Base-by-base conservation (phyloP, 306 rosid species). In the Trifolium subterraneum region DNA sequence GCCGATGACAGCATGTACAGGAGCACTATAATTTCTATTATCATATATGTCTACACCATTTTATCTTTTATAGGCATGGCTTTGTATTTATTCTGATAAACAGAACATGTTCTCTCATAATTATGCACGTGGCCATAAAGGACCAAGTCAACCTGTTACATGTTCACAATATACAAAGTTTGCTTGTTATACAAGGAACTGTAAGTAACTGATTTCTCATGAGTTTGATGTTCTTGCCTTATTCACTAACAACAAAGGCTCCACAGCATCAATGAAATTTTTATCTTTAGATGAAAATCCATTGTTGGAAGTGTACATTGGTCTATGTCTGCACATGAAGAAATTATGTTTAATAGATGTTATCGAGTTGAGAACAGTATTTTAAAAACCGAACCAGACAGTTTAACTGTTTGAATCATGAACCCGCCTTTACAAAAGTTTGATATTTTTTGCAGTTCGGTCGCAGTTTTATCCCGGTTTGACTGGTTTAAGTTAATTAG, bases 111-210 rank as follows among this genome's bases (percentile, higher is more conserved):
- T 76, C 98, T 83, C 78, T 93, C 98, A 69, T 91, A 93, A 59
- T 87, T 91, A 74, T 93, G 97, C 47, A 89, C 96, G 62, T 93
- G 98, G 5, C 97, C 97, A 20, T 88, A 87, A 7, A 93, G 84
- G 36, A 22, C 96, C 79, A 91, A 71, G 76, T 93, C 93, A 58
- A 93, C 97, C 98, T 91, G 71, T 78, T 76, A 45, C 72, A 79
- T 42, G 25, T 73, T 84, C 72, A 71, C 18, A 60, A 45, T 19
- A 15, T 27, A 10, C 33, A 22, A n/a, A 44, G 42, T 60, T 39
- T 78, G 72, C 20, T 54, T 51, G 7, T 61, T 19, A 68, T 23
- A 44, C 22, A 66, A 54, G 13, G 31, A 51, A 42, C 35, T 39
- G 8, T 10, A 38, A 18, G 16, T 1, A 62, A 16, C 22, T 0